Base-by-base conservation (phyloP, 805 yeast species). In the Schizosaccharomyces osmophilus region DNA sequence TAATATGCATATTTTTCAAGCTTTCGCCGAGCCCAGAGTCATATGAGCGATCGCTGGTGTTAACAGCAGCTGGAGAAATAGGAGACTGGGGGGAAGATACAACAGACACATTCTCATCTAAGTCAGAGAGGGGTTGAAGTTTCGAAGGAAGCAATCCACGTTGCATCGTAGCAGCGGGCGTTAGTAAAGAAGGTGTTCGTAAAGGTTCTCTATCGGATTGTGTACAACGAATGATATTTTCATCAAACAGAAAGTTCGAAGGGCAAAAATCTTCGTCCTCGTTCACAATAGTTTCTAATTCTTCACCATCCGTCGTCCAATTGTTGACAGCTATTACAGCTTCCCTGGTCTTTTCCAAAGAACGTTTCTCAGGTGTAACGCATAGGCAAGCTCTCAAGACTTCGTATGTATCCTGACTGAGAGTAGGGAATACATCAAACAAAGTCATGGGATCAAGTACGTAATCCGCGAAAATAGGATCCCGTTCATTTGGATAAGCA, bases 351-450 rank as follows among this genome's bases (percentile, higher is more conserved):
- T 73, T 73, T 1, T 69, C 68, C 63, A 90, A 73, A 67, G 83
- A 82, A 68, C 97, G 81, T 72, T 89, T 87, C 32, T 78, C 77
- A 0, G 97, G 97, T 73, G 89, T 95, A 62, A 90, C 79, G 13
- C 94, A 83, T 62, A 90, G 75, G 64, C 85, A 78, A 65, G 80
- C 79, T 62, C 95, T 78, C 68, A 89, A 77, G 0, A 86, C 94
- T n/a, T 84, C 80, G 69, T 87, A 90, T 67, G 88, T 78, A 68
- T 88, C 96, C 61, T 80, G 82, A 61, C 93, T 81, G 87, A 90
- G 83, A 4, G 88, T 75, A 19, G 95, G 88, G 70, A 89, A 90
- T 54, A 88, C 85, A 72, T 90, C 97, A 72, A 87, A 88, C 59
- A 90, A 74, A 1, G 94, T 84, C 71, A 90, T 97, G 66, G 96